Base-by-base conservation (phyloP, 169 alveolate species). In the Plasmodium fragile region DNA sequence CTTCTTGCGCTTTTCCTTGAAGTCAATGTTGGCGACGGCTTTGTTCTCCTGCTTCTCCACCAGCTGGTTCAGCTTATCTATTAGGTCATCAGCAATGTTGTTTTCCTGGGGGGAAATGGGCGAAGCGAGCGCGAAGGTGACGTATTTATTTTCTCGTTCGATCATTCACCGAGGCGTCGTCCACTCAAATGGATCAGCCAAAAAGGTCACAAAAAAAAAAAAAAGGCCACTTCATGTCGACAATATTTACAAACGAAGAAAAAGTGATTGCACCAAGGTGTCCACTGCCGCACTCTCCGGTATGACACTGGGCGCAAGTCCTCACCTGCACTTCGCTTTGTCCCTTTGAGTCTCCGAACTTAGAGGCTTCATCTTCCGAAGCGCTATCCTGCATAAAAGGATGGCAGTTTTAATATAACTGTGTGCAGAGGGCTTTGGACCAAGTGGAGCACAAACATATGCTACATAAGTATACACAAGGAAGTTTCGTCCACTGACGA, bases 351-450 rank as follows among this genome's bases (percentile, higher is more conserved):
- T 91, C 94, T 32, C 94, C 94, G 73, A 43, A 34, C 43, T 91
- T 91, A 6, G 94, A 81, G 8, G 92, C 80, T 91, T 91, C 94
- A 91, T 91, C 94, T 81, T 91, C 94, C 28, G 94, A 91, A 30
- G 92, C 94, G 49, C 94, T 91, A 81, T 91, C 94, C 94, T 91
- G 55, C 71, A 34, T 78, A 8, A 28, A 69, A 69, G 36, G 11
- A 6, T 85, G 8, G n/a, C 41, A 13, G 41, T 55, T 30, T 81
- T 5, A 65, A 22, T 4, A 65, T 22, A 28, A 65, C 18, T 34
- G 16, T 65, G 11, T 65, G 16, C 3, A 3, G 75, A 3, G 36
- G n/a, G 11, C 0, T 22, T 3, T 18, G 11, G 11, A 18, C 41
- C n/a, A 65, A 3, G 1, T 16, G 7, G 18, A 2, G 22, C 59